Conservation (phyloP, 805 yeast genomes). For the Yarrowia sp. region DNA sequence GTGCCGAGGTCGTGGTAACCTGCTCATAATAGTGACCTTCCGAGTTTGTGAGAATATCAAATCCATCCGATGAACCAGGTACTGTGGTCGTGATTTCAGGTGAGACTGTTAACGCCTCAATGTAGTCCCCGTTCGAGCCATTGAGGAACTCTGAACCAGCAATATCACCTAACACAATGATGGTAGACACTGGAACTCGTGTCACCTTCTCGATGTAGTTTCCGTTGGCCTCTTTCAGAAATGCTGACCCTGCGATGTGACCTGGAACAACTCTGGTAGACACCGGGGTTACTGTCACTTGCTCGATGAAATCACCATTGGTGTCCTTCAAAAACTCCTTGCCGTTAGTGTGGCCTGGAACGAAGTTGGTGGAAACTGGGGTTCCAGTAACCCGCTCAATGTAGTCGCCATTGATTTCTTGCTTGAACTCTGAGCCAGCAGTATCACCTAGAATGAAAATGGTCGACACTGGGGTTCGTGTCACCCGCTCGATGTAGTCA, state of each 20-base stretch:
- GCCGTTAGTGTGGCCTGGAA: neutral
- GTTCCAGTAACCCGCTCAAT: neutral
- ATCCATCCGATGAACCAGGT: too few relatives aligned
- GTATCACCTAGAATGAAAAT: neutral
- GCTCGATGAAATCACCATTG: neutral
- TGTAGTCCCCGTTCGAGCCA: too few relatives aligned
- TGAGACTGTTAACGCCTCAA: too few relatives aligned
- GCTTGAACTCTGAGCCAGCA: neutral
- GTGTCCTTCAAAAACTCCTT: neutral
- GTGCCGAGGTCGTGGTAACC: too few relatives aligned
- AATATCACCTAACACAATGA: too few relatives aligned
- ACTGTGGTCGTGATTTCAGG: too few relatives aligned
- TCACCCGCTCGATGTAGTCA: neutral
- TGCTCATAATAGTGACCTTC: too few relatives aligned
- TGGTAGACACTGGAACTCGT: neutral
- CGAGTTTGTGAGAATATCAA: too few relatives aligned
- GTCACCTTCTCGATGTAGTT: neutral
- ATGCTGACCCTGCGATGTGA: neutral
- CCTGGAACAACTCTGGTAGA: neutral
- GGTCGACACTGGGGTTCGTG: neutral
- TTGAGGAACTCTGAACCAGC: too few relatives aligned
- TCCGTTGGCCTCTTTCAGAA: neutral
- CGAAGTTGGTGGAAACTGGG: neutral
- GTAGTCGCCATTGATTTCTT: neutral
- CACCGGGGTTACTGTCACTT: neutral